phyloP scores from a whole-genome alignment of 768 basidiomycete genomes.

The Phallus indusiatus region DNA sequence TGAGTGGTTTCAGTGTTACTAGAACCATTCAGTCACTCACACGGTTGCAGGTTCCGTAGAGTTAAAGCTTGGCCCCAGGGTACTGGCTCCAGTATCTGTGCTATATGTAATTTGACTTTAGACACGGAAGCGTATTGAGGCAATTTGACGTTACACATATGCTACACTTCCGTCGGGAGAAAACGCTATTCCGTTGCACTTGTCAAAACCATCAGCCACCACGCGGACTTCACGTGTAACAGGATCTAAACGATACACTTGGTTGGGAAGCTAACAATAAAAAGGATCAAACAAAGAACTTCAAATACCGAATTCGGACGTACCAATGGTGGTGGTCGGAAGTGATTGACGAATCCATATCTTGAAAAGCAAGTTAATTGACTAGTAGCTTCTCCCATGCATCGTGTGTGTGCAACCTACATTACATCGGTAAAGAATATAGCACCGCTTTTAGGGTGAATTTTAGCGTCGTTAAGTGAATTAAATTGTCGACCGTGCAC shows the following conservation, averaged over 20 bases:
- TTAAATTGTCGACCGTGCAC: slow-evolving; percentile 76
- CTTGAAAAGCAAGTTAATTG: slow-evolving; percentile 14
- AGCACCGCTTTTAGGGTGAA: slow-evolving; percentile 55
- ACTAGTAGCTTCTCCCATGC: not conserved
- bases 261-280: slow-evolving; percentile 42
- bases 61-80: slow-evolving; percentile 30
- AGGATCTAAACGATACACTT: slow-evolving; percentile 72
- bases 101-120: not conserved
- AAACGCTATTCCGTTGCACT: slow-evolving; percentile 69
- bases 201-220: slow-evolving; percentile 69
- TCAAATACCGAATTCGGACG: not conserved
- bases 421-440: slow-evolving; percentile 68
- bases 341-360: slow-evolving; percentile 55
- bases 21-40: slow-evolving; percentile 30
- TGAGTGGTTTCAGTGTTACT: not conserved
- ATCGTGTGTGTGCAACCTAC: slow-evolving; percentile 29
- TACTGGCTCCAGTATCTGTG: slow-evolving; percentile 4
- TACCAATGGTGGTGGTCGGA: slow-evolving; percentile 47
- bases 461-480: slow-evolving; percentile 70
- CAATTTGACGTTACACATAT: slow-evolving; percentile 41
- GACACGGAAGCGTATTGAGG: not conserved
- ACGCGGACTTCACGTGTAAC: slow-evolving; percentile 53
- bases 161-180: slow-evolving; percentile 53
- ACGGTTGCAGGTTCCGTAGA: slow-evolving; percentile 58
- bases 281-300: not conserved